These are phyloP conservation scores for Hypoxylon rickii DNA, from an alignment of 495 filamentous ascomycete species.

Conservation along the genomic window DNA sequence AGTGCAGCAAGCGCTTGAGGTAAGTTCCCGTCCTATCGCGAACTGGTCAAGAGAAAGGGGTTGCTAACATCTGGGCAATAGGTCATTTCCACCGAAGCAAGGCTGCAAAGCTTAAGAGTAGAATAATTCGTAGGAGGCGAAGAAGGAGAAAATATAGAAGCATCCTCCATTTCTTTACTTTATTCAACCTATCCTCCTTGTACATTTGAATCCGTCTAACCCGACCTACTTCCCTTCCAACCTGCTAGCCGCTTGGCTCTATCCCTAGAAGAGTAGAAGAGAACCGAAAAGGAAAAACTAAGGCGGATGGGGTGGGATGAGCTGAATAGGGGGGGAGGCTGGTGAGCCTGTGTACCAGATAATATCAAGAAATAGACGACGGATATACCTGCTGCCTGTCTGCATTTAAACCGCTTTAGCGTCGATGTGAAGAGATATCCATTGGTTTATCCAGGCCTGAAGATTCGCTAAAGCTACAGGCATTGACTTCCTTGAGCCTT, in stretches of 20 bases:
- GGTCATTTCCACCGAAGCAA: conserved; percentile 65
- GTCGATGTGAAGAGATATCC: conserved; percentile 1
- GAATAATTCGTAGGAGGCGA: conserved; percentile 46
- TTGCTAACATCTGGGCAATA: conserved; percentile 27
- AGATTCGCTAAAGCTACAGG: too few species aligned
- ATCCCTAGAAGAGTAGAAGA: too few species aligned
- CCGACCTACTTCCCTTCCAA: conserved; percentile 3
- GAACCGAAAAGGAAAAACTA: conserved; percentile 9
- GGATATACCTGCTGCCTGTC: conserved; percentile 1
- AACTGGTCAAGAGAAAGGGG: not conserved
- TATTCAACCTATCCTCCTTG: conserved; percentile 21
- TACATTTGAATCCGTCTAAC: conserved; percentile 27
- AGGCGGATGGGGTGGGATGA: not conserved
- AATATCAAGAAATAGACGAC: conserved; percentile 22
- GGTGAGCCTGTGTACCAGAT: conserved; percentile 20
- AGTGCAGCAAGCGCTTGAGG: conserved; percentile 93
- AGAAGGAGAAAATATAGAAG: conserved; percentile 9
- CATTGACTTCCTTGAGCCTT: too few species aligned
- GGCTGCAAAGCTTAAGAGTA: conserved; percentile 62
- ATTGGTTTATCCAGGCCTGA: too few species aligned
- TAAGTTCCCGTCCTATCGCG: conserved; percentile 52
- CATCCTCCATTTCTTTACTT: conserved; percentile 22
- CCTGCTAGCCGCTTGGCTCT: conserved; percentile 6
- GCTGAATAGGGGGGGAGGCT: not conserved
- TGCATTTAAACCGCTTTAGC: not conserved